Evolutionary conservation across 2,329 filamentous ascomycete species (phyloP), one percentile per base, ranked within the genome.

Genomic region (Phyllachora maydis): DNA sequence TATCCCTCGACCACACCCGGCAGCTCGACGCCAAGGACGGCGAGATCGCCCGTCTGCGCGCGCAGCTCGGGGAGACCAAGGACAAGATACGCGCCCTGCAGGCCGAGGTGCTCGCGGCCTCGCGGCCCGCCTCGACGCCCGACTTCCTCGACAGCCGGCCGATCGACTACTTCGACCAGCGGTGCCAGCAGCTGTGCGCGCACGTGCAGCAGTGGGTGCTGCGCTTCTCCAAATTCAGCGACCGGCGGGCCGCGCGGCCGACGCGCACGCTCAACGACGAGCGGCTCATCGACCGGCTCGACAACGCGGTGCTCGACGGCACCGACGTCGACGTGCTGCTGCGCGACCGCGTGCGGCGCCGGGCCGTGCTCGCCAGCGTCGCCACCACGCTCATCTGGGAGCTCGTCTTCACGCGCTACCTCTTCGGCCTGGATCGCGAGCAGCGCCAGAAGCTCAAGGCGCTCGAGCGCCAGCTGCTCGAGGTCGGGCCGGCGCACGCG

Each of bases 351-450:
- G 75, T 93, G 26, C 72, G 66, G 39, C 73, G 88, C 30, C 71
- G 85, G 29, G 85, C 95, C 45, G 72, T 95, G 28, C 93, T 98
- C 59, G 93, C 95, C 81, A 88, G 82, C 18, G 82, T 98, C 47
- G 79, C 85, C 26, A 95, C 95, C 83, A 88, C 77, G 30, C 93
- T 98, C 82, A 72, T 98, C 24, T 98, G 83, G 83, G 88, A 98
- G 48, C 93, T 90, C 41, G 73, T 98, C 43, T 98, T 98, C 44
- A 93, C 85, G 6, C 71, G 88, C 32, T 98, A 98, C 46, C 69
- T 98, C 14, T 98, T 98, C 45, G 88, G 88, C 38, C 92, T 98
- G 81, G 88, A 98, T 45, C 68, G 83, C 37, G 88, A 95, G 49
- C 88, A 98, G 50, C 70, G 88, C 37, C 83, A 95, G 48, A 95